Percentiles rank a stretch among this genome's conserved stretches.
Evolutionary conservation across 306 rosid genomes (phyloP).

Genomic region (Inga leiocalycina): DNA sequence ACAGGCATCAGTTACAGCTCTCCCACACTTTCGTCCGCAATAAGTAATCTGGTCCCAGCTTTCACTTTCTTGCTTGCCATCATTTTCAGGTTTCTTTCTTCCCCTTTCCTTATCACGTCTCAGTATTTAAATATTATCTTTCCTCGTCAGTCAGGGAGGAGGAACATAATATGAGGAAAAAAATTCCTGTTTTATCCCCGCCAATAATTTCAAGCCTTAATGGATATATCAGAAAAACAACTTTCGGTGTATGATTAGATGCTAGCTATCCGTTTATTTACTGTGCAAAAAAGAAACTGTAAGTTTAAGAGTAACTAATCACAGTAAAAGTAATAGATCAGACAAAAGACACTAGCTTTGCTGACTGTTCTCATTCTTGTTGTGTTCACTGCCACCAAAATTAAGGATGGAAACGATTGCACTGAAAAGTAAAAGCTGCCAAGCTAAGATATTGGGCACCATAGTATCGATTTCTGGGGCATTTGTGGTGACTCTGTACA

Average conservation of each 20-base stretch:
- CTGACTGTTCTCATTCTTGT: neutral
- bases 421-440: constrained; percentile 57
- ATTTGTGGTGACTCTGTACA: constrained; percentile 80
- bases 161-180: neutral
- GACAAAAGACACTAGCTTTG: neutral
- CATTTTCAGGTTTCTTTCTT: constrained; percentile 73
- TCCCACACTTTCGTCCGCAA: constrained; percentile 91
- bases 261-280: neutral
- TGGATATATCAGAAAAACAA: neutral
- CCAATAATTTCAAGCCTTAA: neutral
- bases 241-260: neutral
- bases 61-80: constrained; percentile 92
- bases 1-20: constrained; percentile 85
- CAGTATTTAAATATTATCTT: neutral
- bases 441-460: constrained; percentile 81
- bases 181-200: neutral
- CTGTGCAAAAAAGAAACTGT: neutral
- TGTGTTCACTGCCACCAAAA: constrained; percentile 9
- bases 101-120: neutral
- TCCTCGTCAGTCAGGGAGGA: neutral
- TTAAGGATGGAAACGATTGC: constrained; percentile 79
- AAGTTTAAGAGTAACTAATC: neutral
- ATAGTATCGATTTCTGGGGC: constrained; percentile 82
- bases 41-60: constrained; percentile 96
- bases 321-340: neutral